These are phyloP conservation scores for Papiliotrema nemorosa DNA, from an alignment of 1,284 basidiomycete genomes.

Conservation along the genomic window DNA sequence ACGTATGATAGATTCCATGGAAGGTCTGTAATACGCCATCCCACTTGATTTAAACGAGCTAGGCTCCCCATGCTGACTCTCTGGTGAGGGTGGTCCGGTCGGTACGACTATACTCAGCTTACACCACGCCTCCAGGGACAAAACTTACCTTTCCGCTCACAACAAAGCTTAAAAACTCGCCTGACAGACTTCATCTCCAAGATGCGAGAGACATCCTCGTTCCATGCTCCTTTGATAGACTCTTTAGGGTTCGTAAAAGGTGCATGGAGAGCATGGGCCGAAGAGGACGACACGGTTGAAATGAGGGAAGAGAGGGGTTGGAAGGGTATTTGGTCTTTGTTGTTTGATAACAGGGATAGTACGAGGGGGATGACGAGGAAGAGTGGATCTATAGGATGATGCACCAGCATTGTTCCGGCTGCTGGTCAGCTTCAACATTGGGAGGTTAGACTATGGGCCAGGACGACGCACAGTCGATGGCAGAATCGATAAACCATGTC, in stretches of 20 bases:
- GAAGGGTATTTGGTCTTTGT: conserved; percentile 16
- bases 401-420: conserved; percentile 39
- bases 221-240: conserved; percentile 11
- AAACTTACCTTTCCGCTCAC: conserved; percentile 36
- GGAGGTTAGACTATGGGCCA: background rate
- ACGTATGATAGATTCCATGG: conserved; percentile 14
- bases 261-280: conserved; percentile 21
- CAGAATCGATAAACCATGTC: conserved; percentile 43
- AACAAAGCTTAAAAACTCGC: conserved; percentile 35
- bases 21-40: conserved; percentile 36
- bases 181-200: conserved; percentile 23
- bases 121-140: too few relatives aligned
- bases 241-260: conserved; percentile 25
- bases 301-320: conserved; percentile 42
- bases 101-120: conserved; percentile 20
- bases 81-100: conserved; percentile 26
- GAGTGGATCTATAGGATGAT: conserved; percentile 39
- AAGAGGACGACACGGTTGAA: conserved; percentile 16
- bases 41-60: background rate
- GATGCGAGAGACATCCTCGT: conserved; percentile 31
- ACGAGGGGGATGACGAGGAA: conserved; percentile 42
- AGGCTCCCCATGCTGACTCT: conserved; percentile 1
- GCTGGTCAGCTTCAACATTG: conserved; percentile 7
- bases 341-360: conserved; percentile 17
- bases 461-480: conserved; percentile 28